These are phyloP conservation scores for Lactarius hatsudake DNA, from an alignment of 768 basidiomycete species.

Conservation along the genomic window DNA sequence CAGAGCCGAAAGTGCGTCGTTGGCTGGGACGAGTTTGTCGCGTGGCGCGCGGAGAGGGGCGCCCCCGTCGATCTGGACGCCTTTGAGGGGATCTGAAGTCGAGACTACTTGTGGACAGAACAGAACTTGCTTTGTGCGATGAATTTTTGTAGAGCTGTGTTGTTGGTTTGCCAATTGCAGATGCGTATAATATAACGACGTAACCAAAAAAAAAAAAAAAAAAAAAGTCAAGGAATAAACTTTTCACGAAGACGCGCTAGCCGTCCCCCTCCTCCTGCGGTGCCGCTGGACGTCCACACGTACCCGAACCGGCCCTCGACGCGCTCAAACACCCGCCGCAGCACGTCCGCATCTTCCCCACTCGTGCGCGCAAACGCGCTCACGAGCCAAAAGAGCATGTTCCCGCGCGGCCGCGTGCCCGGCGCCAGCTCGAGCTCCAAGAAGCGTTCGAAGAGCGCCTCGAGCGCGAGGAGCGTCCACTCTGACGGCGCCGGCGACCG, in stretches of 20 bases:
- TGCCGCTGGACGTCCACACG: slow-evolving; percentile 40
- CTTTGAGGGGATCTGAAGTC: background rate
- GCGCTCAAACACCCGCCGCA: slow-evolving; percentile 56
- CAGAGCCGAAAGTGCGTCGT: slow-evolving; percentile 71
- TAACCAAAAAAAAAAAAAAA: background rate
- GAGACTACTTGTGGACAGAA: background rate
- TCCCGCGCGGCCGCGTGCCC: slow-evolving; percentile 42
- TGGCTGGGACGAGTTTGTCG: slow-evolving; percentile 72
- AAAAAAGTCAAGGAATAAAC: slow-evolving; percentile 30
- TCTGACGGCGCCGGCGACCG: background rate
- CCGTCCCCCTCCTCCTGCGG: slow-evolving; percentile 35
- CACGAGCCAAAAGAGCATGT: slow-evolving; percentile 64
- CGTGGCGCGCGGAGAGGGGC: slow-evolving; percentile 62
- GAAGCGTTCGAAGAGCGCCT: slow-evolving; percentile 59
- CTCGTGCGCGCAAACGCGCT: slow-evolving; percentile 62
- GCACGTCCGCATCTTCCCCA: slow-evolving; percentile 43
- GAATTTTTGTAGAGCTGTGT: background rate
- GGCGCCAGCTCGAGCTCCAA: slow-evolving; percentile 54
- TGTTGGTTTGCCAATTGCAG: background rate
- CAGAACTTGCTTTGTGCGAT: slow-evolving; percentile 1
- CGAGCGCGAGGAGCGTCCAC: slow-evolving; percentile 62
- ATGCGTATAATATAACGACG: background rate
- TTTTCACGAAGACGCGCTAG: slow-evolving; percentile 43
- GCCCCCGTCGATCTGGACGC: slow-evolving; percentile 25
- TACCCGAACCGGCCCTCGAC: slow-evolving; percentile 49